A percentile compares a stretch with the other conserved stretches of the same genome.
Conservation (phyloP, 169 alveolate genomes). For the Perkinsus olseni region DNA sequence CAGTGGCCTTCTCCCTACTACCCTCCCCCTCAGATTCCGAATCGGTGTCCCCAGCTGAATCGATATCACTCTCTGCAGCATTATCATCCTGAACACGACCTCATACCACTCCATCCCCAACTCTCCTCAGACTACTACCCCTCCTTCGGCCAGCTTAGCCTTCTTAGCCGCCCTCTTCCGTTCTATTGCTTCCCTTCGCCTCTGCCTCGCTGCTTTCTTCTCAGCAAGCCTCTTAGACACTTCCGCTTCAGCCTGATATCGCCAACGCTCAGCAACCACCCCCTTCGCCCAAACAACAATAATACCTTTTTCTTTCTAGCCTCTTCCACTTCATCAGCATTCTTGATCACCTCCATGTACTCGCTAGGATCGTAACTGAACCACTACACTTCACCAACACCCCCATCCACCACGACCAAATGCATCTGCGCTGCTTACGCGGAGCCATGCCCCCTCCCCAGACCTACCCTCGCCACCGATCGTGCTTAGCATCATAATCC, state of each 20-base stretch:
- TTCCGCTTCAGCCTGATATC: constrained; percentile 19
- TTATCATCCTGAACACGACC: no score
- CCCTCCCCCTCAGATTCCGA: constrained; percentile 39
- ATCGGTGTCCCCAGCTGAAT: constrained; percentile 38
- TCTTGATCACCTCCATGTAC: constrained; percentile 43
- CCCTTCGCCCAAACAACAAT: constrained; percentile 1
- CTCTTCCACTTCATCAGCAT: constrained; percentile 74
- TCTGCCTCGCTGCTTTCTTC: constrained; percentile 29
- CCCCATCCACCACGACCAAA: no score
- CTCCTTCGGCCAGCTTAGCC: not conserved
- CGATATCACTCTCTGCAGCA: constrained; percentile 5
- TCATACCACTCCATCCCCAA: not conserved
- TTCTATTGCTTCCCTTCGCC: constrained; percentile 34
- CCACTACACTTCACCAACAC: no score
- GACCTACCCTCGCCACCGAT: constrained; percentile 91
- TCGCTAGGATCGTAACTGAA: constrained; percentile 73
- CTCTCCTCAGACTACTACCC: not conserved
- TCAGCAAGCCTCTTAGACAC: constrained; percentile 40
- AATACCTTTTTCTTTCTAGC: constrained; percentile 20
- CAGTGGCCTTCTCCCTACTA: no score
- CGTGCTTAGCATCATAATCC: constrained; percentile 84
- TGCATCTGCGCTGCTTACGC: no score
- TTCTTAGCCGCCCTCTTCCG: constrained; percentile 36
- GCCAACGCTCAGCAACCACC: not conserved
- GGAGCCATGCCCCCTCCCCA: no score